Conservation (phyloP, 768 basidiomycete species). For the Calocybe cyanea region DNA sequence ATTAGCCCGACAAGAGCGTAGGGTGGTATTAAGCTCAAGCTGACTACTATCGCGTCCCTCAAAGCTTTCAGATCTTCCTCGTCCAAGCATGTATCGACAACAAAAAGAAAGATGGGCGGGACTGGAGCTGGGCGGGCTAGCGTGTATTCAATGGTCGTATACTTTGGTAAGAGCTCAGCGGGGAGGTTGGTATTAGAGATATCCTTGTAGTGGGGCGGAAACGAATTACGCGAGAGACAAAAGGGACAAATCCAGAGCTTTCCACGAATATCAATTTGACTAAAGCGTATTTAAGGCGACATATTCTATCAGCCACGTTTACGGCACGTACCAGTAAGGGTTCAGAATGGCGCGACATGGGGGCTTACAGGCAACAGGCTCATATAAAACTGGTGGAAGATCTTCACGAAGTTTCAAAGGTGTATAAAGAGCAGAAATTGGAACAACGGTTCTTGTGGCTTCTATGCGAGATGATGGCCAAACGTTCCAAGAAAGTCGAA, state of each 20-base stretch:
- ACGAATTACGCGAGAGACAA: conserved; percentile 93
- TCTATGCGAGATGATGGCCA: conserved; percentile 99
- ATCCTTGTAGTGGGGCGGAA: conserved; percentile 98
- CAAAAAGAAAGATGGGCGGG: conserved; percentile 95
- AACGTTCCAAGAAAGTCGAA: conserved; percentile 97
- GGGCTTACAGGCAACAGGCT: conserved; percentile 97
- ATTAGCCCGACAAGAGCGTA: conserved; percentile 94
- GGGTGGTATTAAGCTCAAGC: conserved; percentile 88
- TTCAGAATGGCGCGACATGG: conserved; percentile 97
- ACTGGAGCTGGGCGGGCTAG: conserved; percentile 86
- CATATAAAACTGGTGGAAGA: conserved; percentile 93
- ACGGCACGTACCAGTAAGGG: conserved; percentile 78
- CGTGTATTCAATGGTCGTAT: conserved; percentile 99
- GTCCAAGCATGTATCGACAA: conserved; percentile 95
- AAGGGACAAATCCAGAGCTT: conserved; percentile 99
- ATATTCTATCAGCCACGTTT: conserved; percentile 2
- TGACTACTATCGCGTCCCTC: conserved; percentile 91
- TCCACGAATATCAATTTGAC: conserved; percentile 97
- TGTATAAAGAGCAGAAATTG: conserved; percentile 96
- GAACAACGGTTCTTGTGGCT: conserved; percentile 95
- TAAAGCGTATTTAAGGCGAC: conserved; percentile 28
- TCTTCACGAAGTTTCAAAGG: conserved; percentile 93
- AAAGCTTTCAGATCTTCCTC: conserved; percentile 95
- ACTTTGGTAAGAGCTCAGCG: conserved; percentile 93
- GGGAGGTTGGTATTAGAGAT: conserved; percentile 96